Base-by-base conservation (phyloP, 2,329 filamentous ascomycete genomes). In the Hypocrella siamensis region DNA sequence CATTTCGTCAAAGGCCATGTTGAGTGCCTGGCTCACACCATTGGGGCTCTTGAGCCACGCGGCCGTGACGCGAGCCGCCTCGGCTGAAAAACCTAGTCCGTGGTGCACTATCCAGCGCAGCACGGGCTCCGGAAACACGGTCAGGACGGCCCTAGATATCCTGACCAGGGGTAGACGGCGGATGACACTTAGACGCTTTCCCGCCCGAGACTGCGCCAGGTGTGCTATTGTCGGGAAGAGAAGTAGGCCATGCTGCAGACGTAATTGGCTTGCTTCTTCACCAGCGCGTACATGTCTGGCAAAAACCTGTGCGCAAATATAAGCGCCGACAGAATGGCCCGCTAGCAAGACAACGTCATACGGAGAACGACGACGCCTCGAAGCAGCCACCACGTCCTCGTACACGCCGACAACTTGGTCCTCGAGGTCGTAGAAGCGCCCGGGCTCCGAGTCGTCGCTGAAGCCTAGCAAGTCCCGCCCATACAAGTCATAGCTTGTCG, bases 141-240 rank as follows among this genome's bases (percentile, higher is more conserved):
- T 46, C 2, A 74, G 47, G 12, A 68, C 30, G 14, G 51, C 41
- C 34, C 63, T 56, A 5, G 59, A 59, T 14, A 57, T 45, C 2
- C 60, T 55, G 3, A 72, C 44, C 3, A 61, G 36, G 2, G 62
- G 58, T 4, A 53, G 53, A 27, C 52, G 47, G 3, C 56, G 54
- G 5, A 72, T 43, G 4, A 58, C 40, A 24, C 41, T 39, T 12
- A 52, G 32, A 30, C 64, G 65, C 34, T 53, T 53, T 2, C 79
- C 80, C 18, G 61, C 71, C 0, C 67, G 61, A 2, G 75, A 80
- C 34, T 57, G 52, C 8, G 72, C 70, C 38, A 86, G 75, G 52
- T 83, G 69, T n/a, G 75, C 65, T 24, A 86, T 65, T 1, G 80
- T 83, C 2, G 80, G 79, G 47, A 84, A 84, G 14, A 86, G 61